Evolutionary conservation across 164 flowering plant genomes (phyloP).

Genomic region (Dillenia suffruticosa): DNA sequence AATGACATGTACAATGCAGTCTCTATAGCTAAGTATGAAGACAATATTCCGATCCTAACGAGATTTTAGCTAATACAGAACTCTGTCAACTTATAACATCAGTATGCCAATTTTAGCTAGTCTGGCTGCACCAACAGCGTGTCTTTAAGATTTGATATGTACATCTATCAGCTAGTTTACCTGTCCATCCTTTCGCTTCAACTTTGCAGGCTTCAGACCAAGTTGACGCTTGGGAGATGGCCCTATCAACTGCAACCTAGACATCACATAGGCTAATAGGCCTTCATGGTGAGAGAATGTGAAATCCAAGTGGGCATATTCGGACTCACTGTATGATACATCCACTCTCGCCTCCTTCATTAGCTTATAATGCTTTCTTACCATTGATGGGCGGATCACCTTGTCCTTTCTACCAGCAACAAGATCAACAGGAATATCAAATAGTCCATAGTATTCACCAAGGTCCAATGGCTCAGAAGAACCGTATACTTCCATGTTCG

Average conservation of each 20-base stretch:
- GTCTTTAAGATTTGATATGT: not conserved
- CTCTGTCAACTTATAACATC: not conserved
- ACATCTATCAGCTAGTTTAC: not conserved
- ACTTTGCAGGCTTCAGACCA: conserved; percentile 21
- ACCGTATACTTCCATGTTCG: conserved; percentile 72
- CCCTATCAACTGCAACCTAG: conserved; percentile 64
- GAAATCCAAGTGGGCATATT: conserved; percentile 94
- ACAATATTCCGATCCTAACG: not conserved
- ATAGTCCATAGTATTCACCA: conserved; percentile 66
- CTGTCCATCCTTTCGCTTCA: conserved; percentile 30
- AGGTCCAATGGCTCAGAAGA: conserved; percentile 75
- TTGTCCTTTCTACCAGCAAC: conserved; percentile 88
- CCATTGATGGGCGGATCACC: conserved; percentile 82
- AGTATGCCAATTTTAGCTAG: not conserved
- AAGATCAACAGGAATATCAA: conserved; percentile 85
- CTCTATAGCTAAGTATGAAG: not conserved
- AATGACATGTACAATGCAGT: not conserved
- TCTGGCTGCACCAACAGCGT: not conserved
- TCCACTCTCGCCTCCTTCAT: conserved; percentile 71
- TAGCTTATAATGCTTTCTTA: conserved; percentile 66
- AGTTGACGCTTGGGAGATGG: conserved; percentile 27
- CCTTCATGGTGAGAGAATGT: conserved; percentile 90
- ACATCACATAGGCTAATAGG: conserved; percentile 81
- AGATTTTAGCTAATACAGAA: not conserved
- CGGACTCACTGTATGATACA: conserved; percentile 69